These are phyloP conservation scores for Acanthamoeba lugdunensis DNA, from an alignment of 208 protist genomes.

Conservation along the genomic window DNA sequence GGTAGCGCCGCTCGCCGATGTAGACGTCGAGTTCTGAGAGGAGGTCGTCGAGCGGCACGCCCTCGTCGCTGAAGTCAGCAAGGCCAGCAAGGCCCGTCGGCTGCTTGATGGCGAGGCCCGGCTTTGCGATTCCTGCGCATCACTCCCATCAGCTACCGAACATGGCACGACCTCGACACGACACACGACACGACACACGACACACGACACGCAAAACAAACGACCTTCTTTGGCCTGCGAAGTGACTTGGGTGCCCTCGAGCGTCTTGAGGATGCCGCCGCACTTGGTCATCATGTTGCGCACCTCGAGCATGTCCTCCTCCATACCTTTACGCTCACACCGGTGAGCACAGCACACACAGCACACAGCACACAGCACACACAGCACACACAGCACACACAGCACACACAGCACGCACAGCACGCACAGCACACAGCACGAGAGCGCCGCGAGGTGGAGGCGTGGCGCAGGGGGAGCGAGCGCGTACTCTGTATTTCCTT, in stretches of 20 bases:
- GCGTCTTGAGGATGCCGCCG: not conserved
- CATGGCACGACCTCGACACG: too few relatives aligned
- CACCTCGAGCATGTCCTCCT: conserved; percentile 51
- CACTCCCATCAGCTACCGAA: not conserved
- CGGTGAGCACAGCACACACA: too few relatives aligned
- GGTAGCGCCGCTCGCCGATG: conserved; percentile 10
- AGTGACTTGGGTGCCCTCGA: not conserved
- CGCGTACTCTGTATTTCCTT: not conserved
- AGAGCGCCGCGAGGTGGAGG: not conserved
- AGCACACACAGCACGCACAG: not conserved
- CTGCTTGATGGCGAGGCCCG: not conserved
- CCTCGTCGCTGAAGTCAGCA: not conserved
- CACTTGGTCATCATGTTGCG: conserved; percentile 6
- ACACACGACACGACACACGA: too few relatives aligned
- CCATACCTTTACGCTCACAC: not conserved
- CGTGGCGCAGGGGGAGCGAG: not conserved
- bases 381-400: not conserved
- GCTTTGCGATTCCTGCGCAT: not conserved
- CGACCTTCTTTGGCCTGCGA: not conserved
- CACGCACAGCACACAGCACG: not conserved
- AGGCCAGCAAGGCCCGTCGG: not conserved
- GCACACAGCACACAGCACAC: too few relatives aligned
- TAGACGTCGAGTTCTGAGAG: conserved; percentile 11
- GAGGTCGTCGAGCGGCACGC: not conserved
- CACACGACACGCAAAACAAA: not conserved